Conservation (phyloP, 1,284 basidiomycete species). For the Golubevia sp. region DNA sequence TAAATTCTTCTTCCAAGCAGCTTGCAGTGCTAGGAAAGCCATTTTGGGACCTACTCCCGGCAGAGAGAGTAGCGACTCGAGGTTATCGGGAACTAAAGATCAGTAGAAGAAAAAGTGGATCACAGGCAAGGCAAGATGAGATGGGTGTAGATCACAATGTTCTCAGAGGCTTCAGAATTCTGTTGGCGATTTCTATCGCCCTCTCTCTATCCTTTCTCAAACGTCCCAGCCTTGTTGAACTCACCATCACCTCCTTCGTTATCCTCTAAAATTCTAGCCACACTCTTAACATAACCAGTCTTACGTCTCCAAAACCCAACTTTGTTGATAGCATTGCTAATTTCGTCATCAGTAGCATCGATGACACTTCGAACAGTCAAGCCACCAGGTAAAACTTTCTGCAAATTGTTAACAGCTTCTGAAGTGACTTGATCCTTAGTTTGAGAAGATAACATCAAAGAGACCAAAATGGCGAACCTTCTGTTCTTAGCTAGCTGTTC, state of each 20-base stretch:
- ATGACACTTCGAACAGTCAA: slow-evolving; percentile 77
- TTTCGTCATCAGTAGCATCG: slow-evolving; percentile 69
- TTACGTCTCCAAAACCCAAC: slow-evolving; percentile 93
- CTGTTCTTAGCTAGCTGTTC: slow-evolving; percentile 67
- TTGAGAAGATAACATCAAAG: slow-evolving; percentile 92
- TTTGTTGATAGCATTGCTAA: slow-evolving; percentile 79
- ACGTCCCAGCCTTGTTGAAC: too few relatives aligned
- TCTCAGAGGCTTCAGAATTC: too few relatives aligned
- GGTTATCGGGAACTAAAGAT: slow-evolving; percentile 11
- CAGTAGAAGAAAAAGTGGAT: not conserved
- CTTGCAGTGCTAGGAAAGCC: slow-evolving; percentile 70
- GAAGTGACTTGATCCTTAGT: slow-evolving; percentile 79
- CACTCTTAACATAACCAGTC: slow-evolving; percentile 65
- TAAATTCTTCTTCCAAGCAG: slow-evolving; percentile 82
- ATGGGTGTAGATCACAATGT: too few relatives aligned
- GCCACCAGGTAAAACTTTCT: slow-evolving; percentile 74
- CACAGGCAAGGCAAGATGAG: not conserved
- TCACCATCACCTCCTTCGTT: not conserved
- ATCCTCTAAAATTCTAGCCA: slow-evolving; percentile 3
- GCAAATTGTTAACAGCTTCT: slow-evolving; percentile 78
- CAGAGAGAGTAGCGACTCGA: slow-evolving; percentile 44
- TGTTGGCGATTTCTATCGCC: too few relatives aligned
- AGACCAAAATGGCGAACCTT: slow-evolving; percentile 82
- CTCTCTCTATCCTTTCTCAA: too few relatives aligned
- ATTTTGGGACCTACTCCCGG: slow-evolving; percentile 62